Evolutionary conservation across 2,329 filamentous ascomycete genomes (phyloP).

Genomic region (Fusarium pseudocircinatum): DNA sequence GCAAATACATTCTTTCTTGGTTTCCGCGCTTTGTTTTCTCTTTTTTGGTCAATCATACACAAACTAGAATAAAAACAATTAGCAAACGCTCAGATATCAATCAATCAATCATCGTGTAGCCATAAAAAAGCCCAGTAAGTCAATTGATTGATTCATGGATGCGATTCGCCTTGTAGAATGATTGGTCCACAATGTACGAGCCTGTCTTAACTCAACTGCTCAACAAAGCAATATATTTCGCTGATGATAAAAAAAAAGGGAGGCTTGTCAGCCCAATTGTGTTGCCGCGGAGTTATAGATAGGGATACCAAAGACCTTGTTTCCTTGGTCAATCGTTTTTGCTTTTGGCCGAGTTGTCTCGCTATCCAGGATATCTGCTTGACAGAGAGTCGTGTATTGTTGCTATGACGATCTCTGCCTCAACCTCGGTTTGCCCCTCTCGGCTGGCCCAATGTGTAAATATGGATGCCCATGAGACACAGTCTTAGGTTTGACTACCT

Average conservation of each 20-base stretch:
- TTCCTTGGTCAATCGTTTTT: not conserved
- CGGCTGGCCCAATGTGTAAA: not conserved
- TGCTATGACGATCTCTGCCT: constrained; percentile 15
- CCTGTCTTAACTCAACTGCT: not conserved
- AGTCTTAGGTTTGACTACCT: not conserved
- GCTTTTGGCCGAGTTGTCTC: not conserved
- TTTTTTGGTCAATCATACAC: not conserved
- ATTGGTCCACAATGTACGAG: constrained; percentile 11
- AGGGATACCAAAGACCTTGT: not conserved
- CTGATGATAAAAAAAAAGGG: not conserved
- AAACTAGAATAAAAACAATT: not conserved
- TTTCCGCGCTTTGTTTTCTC: not conserved
- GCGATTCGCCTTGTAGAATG: constrained; percentile 18
- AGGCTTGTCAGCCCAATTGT: not conserved
- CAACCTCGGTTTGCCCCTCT: not conserved
- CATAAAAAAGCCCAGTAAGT: not conserved
- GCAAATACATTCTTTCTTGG: not conserved
- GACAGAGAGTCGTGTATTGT: not conserved
- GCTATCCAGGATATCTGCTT: not conserved
- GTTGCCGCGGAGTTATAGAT: not conserved
- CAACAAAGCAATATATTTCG: constrained; percentile 21
- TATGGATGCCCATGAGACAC: not conserved
- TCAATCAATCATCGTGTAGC: not conserved
- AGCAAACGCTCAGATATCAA: not conserved
- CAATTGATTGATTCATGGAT: not conserved